Conservation (phyloP, 192 early-diverging fungal species). For the Coemansia sp. region DNA sequence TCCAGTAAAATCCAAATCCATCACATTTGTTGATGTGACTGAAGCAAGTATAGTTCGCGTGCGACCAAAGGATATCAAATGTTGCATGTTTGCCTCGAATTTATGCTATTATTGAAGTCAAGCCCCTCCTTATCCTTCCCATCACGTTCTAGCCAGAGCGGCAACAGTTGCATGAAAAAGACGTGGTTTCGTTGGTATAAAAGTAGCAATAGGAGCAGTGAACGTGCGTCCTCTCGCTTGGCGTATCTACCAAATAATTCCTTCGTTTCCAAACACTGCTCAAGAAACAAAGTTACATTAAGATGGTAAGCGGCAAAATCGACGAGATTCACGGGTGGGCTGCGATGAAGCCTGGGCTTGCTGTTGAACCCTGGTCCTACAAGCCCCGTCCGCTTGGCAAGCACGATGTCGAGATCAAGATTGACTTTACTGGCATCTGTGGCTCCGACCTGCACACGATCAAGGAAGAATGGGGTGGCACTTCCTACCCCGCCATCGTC, state of each 20-base stretch:
- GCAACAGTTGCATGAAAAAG: no score
- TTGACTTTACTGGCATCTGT: slow-evolving; percentile 76
- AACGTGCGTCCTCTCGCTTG: not conserved
- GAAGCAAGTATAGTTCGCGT: no score
- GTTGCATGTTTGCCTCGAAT: no score
- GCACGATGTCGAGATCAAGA: slow-evolving; percentile 69
- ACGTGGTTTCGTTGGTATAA: no score
- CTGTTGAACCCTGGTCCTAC: slow-evolving; percentile 54
- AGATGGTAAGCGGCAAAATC: slow-evolving; percentile 44
- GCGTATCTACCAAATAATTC: slow-evolving; percentile 1
- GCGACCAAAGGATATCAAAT: no score
- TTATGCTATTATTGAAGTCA: no score
- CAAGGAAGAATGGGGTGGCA: slow-evolving; percentile 59
- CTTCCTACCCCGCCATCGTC: slow-evolving; percentile 53
- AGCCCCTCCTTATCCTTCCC: no score
- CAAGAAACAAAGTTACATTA: not conserved
- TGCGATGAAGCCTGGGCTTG: slow-evolving; percentile 27
- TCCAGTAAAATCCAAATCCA: no score
- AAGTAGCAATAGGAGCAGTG: no score
- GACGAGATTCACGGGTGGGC: slow-evolving; percentile 51
- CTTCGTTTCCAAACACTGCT: not conserved
- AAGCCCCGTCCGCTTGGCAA: slow-evolving; percentile 59
- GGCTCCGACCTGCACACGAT: slow-evolving; percentile 74
- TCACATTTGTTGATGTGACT: no score
- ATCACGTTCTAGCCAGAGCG: no score